Evolutionary conservation across 2,329 filamentous ascomycete species (phyloP).

Genomic region (Aureobasidium melanogenum): DNA sequence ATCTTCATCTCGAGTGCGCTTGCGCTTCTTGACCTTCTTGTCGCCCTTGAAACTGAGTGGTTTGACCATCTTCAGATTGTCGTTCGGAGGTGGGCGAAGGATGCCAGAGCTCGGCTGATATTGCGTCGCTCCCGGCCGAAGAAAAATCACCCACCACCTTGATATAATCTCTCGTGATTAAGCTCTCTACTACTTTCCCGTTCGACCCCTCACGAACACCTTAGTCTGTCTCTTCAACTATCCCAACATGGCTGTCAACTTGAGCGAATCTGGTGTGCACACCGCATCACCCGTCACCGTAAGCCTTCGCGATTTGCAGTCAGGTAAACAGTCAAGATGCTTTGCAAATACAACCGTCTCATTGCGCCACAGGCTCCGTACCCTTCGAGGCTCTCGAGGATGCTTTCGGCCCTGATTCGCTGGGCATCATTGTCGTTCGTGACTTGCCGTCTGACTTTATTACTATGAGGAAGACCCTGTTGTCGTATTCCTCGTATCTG

Average conservation of each 20-base stretch:
- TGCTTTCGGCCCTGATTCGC: conserved; percentile 82
- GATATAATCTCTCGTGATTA: neutral
- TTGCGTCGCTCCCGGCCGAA: neutral
- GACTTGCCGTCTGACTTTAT: conserved; percentile 67
- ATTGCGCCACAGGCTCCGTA: conserved; percentile 46
- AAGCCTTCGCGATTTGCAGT: conserved; percentile 31
- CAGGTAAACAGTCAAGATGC: conserved; percentile 13
- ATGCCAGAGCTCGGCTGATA: conserved; percentile 3
- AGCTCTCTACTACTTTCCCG: neutral
- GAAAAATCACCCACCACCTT: neutral
- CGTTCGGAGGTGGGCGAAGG: neutral
- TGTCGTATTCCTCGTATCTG: conserved; percentile 84
- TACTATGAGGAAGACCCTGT: conserved; percentile 59
- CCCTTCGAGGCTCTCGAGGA: conserved; percentile 60
- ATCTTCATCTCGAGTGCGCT: conserved; percentile 51
- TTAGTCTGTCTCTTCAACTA: too few species aligned
- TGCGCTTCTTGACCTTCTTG: conserved; percentile 88
- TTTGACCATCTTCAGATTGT: conserved; percentile 60
- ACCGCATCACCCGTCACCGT: conserved; percentile 33
- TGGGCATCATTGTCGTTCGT: conserved; percentile 90
- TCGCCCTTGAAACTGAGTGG: conserved; percentile 94
- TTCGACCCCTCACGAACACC: neutral
- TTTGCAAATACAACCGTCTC: conserved; percentile 13
- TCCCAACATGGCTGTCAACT: conserved; percentile 12
- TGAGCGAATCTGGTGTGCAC: conserved; percentile 11